phyloP scores from a whole-genome alignment of 768 basidiomycete genomes.

The Phylloporus arenicola region DNA sequence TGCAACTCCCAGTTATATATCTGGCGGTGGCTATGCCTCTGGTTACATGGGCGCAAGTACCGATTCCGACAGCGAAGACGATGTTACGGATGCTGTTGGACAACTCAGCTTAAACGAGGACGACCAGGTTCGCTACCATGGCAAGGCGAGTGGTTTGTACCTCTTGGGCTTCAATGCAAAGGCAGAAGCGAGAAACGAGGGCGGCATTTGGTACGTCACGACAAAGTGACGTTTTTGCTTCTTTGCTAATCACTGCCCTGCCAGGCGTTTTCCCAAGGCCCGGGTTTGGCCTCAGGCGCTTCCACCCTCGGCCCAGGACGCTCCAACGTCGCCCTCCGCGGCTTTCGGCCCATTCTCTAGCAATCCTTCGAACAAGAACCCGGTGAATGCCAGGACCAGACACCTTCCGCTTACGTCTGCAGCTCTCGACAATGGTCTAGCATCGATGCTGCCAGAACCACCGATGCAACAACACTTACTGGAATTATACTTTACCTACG shows the following conservation, averaged over 20 bases:
- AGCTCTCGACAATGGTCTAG: slow-evolving; percentile 34
- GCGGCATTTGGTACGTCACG: slow-evolving; percentile 60
- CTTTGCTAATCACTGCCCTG: slow-evolving; percentile 7
- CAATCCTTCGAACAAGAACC: slow-evolving; percentile 3
- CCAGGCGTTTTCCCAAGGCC: slow-evolving; percentile 78
- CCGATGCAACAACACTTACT: slow-evolving; percentile 64
- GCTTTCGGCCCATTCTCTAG: slow-evolving; percentile 1
- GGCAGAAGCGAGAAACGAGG: slow-evolving; percentile 62
- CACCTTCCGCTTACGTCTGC: slow-evolving; percentile 20
- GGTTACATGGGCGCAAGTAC: slow-evolving; percentile 30
- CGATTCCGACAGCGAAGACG: slow-evolving; percentile 36
- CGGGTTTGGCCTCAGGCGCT: slow-evolving; percentile 77
- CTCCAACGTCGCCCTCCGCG: slow-evolving; percentile 15
- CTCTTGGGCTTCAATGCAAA: slow-evolving; percentile 59
- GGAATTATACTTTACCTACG: slow-evolving; percentile 73
- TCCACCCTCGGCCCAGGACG: slow-evolving; percentile 23
- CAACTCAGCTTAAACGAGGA: slow-evolving; percentile 88
- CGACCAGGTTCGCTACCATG: slow-evolving; percentile 79
- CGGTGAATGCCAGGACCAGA: slow-evolving; percentile 2
- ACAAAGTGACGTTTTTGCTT: slow-evolving; percentile 1
- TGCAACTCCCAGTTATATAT: slow-evolving; percentile 7
- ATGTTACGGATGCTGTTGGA: slow-evolving; percentile 67
- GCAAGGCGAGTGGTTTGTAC: slow-evolving; percentile 78
- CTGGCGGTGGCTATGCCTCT: slow-evolving; percentile 17
- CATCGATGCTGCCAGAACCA: slow-evolving; percentile 47